Conservation (phyloP, 345 rosid species). For the Eucalyptus lansdowneana region DNA sequence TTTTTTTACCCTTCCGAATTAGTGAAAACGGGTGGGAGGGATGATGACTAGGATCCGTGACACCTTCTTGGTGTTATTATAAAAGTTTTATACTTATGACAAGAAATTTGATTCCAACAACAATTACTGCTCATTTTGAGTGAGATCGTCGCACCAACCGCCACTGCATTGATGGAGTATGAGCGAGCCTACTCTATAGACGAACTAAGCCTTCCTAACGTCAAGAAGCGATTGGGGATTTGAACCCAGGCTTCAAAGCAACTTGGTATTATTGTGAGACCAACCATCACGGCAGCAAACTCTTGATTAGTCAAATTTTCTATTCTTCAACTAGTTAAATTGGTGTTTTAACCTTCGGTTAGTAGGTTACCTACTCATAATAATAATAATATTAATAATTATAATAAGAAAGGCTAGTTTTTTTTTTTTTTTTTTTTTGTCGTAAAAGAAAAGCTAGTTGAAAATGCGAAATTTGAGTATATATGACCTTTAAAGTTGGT, state of each 20-base stretch:
- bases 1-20: not conserved
- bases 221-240: not conserved
- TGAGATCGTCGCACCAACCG: rapidly evolving
- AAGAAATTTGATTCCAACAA: not conserved
- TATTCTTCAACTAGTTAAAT: not conserved
- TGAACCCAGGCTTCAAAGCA: not conserved
- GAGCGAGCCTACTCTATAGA: not conserved
- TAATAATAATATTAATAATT: not conserved
- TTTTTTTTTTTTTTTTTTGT: no score
- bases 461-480: not conserved
- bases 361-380: not conserved
- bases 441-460: not conserved
- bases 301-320: not conserved
- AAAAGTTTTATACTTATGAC: not conserved
- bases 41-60: not conserved
- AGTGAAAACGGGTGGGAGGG: not conserved
- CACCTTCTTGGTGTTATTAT: not conserved
- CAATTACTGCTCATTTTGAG: not conserved
- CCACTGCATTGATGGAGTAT: no score
- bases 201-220: not conserved
- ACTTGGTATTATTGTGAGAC: not conserved
- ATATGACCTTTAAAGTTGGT: not conserved
- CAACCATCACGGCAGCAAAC: not conserved
- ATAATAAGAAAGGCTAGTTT: no score
- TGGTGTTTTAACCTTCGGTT: not conserved